These are phyloP conservation scores for Pyrenophora tritici-repentis DNA, from an alignment of 2,329 filamentous ascomycete species.

Conservation along the genomic window DNA sequence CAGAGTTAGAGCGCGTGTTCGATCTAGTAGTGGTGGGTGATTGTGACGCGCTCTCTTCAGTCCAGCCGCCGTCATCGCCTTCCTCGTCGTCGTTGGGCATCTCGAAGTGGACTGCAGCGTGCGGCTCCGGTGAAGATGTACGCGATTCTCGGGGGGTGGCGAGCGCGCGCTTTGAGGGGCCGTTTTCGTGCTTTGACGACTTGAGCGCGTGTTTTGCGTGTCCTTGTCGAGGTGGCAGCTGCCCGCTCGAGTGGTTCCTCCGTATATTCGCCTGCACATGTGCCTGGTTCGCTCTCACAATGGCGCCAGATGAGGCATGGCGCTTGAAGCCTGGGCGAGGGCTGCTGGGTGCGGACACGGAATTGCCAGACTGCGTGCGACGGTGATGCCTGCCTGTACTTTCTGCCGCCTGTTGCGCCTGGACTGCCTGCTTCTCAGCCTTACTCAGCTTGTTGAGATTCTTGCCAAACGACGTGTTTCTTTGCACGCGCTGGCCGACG, in stretches of 20 bases:
- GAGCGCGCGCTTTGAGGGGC: constrained; percentile 37
- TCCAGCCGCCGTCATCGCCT: constrained; percentile 47
- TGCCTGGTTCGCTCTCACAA: constrained; percentile 41
- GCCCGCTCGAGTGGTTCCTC: constrained; percentile 53
- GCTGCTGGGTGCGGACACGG: constrained; percentile 43
- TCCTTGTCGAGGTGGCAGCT: constrained; percentile 49
- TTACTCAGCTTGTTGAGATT: constrained; percentile 51
- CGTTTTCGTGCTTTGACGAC: constrained; percentile 40
- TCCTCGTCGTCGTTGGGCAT: constrained; percentile 39
- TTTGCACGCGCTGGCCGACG: constrained; percentile 48
- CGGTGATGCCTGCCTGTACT: constrained; percentile 42
- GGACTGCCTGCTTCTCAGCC: constrained; percentile 29
- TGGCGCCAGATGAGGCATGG: constrained; percentile 49
- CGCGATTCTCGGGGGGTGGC: constrained; percentile 38
- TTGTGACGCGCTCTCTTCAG: constrained; percentile 50
- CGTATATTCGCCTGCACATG: constrained; percentile 44
- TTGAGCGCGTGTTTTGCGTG: constrained; percentile 48
- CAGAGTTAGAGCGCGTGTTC: constrained; percentile 49
- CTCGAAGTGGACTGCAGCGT: constrained; percentile 50
- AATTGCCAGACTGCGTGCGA: constrained; percentile 46
- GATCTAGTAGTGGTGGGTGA: constrained; percentile 49
- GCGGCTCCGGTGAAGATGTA: constrained; percentile 42
- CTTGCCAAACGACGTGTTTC: constrained; percentile 49
- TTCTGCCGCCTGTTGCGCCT: constrained; percentile 34
- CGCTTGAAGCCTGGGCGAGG: constrained; percentile 50